These are phyloP conservation scores for Lactifluus pinguis DNA, from an alignment of 768 basidiomycete species.

Conservation along the genomic window DNA sequence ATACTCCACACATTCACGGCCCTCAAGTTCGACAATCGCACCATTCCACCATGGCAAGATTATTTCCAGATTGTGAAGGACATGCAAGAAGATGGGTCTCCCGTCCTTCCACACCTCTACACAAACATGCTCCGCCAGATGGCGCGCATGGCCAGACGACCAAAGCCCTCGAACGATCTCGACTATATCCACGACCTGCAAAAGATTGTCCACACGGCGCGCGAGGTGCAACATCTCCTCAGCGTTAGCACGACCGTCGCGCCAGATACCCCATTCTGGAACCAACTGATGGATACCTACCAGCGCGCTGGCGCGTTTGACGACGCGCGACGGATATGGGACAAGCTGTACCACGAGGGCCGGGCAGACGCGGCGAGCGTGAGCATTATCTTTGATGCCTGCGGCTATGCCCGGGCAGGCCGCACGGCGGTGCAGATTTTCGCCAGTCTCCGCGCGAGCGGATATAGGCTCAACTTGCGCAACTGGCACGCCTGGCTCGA, in stretches of 20 bases:
- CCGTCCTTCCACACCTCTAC: slow-evolving; percentile 52
- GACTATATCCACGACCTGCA: slow-evolving; percentile 21
- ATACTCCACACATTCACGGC: slow-evolving; percentile 58
- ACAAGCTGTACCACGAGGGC: slow-evolving; percentile 52
- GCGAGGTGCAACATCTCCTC: slow-evolving; percentile 64
- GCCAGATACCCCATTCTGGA: slow-evolving; percentile 49
- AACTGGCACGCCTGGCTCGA: slow-evolving; percentile 84
- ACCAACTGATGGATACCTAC: slow-evolving; percentile 85
- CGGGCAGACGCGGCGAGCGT: slow-evolving; percentile 55
- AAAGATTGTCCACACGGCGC: slow-evolving; percentile 40
- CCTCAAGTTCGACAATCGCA: slow-evolving; percentile 39
- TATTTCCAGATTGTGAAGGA: slow-evolving; percentile 74
- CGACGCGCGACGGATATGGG: slow-evolving; percentile 75
- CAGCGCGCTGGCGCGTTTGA: slow-evolving; percentile 63
- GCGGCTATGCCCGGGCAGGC: slow-evolving; percentile 50
- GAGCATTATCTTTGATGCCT: slow-evolving; percentile 80
- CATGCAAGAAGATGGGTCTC: slow-evolving; percentile 61
- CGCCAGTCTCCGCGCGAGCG: slow-evolving; percentile 38
- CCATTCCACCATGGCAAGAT: slow-evolving; percentile 29
- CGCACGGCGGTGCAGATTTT: slow-evolving; percentile 48
- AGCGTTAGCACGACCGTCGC: slow-evolving; percentile 71
- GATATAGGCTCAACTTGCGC: slow-evolving; percentile 47
- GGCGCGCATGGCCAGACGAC: slow-evolving; percentile 31
- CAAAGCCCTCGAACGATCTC: slow-evolving; percentile 16
- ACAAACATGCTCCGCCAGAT: slow-evolving; percentile 56